Conservation (phyloP, 2,329 filamentous ascomycete genomes). For the Fusarium longipes region DNA sequence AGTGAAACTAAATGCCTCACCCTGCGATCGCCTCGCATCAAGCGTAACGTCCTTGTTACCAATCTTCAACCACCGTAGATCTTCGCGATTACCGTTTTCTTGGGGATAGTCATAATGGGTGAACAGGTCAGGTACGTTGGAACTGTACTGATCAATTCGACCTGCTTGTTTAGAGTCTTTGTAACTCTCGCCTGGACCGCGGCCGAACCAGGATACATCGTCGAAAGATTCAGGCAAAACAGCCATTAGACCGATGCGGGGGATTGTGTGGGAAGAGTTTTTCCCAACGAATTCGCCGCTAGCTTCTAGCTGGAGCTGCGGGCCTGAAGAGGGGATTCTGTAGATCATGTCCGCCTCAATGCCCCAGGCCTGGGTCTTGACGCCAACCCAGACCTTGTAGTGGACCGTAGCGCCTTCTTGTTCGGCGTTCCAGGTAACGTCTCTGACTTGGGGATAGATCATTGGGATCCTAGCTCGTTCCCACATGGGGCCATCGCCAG, state of each 20-base stretch:
- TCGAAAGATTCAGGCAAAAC: not conserved
- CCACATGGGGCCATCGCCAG: conserved; percentile 14
- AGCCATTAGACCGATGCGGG: conserved; percentile 15
- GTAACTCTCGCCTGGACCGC: conserved; percentile 24
- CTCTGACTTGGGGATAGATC: conserved; percentile 8
- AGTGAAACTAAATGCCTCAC: conserved; percentile 16
- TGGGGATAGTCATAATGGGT: conserved; percentile 29
- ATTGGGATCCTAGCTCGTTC: not conserved
- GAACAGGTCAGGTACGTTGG: not conserved
- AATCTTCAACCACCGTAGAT: conserved; percentile 13
- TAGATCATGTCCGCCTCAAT: conserved; percentile 21
- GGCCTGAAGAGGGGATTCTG: not conserved
- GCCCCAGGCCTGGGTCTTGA: conserved; percentile 16
- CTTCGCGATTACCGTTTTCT: conserved; percentile 23
- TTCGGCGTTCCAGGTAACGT: not conserved
- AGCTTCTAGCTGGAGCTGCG: not conserved
- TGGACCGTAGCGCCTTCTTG: not conserved
- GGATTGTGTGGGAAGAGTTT: conserved; percentile 9
- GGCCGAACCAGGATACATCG: conserved; percentile 18
- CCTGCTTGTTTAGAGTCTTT: conserved; percentile 26
- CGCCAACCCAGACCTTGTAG: conserved; percentile 25
- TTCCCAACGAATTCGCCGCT: not conserved
- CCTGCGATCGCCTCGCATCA: not conserved
- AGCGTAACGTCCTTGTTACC: not conserved
- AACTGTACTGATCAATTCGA: conserved; percentile 4